These are phyloP conservation scores for Eucalyptus victrix DNA, from an alignment of 345 rosid genomes.

Conservation along the genomic window DNA sequence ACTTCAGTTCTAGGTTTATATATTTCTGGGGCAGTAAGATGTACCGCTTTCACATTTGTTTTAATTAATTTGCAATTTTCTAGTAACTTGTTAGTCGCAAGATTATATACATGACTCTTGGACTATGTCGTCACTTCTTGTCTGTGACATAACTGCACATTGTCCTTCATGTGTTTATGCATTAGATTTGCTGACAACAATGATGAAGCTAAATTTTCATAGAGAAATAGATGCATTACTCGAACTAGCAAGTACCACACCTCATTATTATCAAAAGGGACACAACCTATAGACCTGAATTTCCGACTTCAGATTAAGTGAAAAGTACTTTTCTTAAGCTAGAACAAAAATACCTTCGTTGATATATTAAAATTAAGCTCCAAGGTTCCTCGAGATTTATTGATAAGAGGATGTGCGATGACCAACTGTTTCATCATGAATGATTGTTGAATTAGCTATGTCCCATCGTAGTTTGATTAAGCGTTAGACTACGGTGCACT, in stretches of 20 bases:
- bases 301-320: neutral
- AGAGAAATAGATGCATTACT: neutral
- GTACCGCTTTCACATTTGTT: neutral
- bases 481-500: neutral
- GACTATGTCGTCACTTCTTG: neutral
- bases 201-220: neutral
- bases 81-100: neutral
- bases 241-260: neutral
- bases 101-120: neutral
- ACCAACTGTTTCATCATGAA: neutral
- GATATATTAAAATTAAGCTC: neutral
- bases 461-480: neutral
- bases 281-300: neutral
- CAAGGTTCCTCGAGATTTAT: neutral
- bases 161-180: neutral
- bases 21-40: neutral
- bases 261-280: neutral
- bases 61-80: neutral
- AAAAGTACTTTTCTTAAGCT: neutral
- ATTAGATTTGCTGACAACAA: neutral
- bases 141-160: neutral
- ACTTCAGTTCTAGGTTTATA: neutral
- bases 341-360: neutral
- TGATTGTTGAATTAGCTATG: neutral
- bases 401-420: neutral